Evolutionary conservation across 345 rosid species (phyloP).

Genomic region (Populus simonii): DNA sequence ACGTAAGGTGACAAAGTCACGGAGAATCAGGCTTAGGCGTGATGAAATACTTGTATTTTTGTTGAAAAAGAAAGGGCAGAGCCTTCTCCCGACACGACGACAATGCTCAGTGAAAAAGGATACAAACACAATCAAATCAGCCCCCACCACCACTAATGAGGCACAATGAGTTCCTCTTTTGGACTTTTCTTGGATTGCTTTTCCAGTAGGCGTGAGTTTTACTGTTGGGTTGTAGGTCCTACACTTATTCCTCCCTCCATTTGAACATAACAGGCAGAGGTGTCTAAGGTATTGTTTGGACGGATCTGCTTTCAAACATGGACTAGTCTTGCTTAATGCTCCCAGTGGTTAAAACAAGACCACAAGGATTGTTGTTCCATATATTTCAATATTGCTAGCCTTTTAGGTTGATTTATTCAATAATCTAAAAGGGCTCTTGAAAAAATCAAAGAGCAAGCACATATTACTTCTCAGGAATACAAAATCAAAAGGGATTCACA

Average conservation of each 20-base stretch:
- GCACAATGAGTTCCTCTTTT: constrained; percentile 57
- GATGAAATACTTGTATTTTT: constrained; percentile 9
- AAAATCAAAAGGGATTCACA: too few relatives aligned
- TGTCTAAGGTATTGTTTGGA: constrained; percentile 4
- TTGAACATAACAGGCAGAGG: not conserved
- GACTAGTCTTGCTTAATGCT: not conserved
- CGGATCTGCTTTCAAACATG: not conserved
- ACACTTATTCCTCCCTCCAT: not conserved
- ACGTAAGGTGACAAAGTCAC: constrained; percentile 52
- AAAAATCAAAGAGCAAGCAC: too few relatives aligned
- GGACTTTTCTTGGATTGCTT: constrained; percentile 54
- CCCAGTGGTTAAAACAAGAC: not conserved
- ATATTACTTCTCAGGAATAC: too few relatives aligned
- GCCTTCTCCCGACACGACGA: constrained; percentile 49
- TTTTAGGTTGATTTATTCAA: not conserved
- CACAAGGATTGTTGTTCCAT: not conserved
- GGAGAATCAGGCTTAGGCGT: constrained; percentile 67
- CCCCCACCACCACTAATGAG: constrained; percentile 55
- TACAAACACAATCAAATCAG: constrained; percentile 54
- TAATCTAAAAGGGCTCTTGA: not conserved
- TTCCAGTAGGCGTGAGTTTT: constrained; percentile 65
- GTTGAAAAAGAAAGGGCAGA: not conserved
- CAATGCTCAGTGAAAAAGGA: constrained; percentile 39
- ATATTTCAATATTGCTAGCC: not conserved
- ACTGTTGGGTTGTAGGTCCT: constrained; percentile 44